Evolutionary conservation across 495 filamentous ascomycete genomes (phyloP).

Genomic region (Hypoxylon crocopeplum): DNA sequence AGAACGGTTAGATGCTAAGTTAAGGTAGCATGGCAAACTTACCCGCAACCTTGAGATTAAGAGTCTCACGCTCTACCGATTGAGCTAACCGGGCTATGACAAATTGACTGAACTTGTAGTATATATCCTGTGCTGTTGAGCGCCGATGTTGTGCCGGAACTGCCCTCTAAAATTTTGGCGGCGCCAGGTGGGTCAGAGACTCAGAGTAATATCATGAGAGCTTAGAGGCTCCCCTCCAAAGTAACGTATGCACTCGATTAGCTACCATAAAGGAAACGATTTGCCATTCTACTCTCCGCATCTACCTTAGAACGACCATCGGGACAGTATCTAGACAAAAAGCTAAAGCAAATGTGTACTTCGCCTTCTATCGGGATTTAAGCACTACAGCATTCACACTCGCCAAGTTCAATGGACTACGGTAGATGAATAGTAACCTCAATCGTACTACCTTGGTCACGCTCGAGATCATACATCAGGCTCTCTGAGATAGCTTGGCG

Average conservation of each 20-base stretch:
- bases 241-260: too few species aligned
- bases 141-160: conserved; percentile 5
- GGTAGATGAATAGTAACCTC: too few species aligned
- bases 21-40: background rate
- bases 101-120: background rate
- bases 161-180: background rate
- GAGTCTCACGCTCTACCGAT: conserved; percentile 87
- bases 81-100: conserved; percentile 67
- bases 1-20: background rate
- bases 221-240: too few species aligned
- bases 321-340: background rate
- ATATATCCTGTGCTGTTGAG: background rate
- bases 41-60: conserved; percentile 78
- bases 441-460: too few species aligned
- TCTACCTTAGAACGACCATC: background rate
- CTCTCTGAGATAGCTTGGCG: too few species aligned
- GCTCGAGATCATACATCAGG: too few species aligned
- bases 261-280: too few species aligned
- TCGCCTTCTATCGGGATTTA: background rate
- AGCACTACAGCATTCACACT: background rate
- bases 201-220: too few species aligned
- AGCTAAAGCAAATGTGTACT: background rate
- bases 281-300: too few species aligned
- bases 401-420: too few species aligned
- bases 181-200: too few species aligned